Evolutionary conservation across 352 stramenopile species (phyloP), one percentile per base, ranked within the genome.

Genomic region (Globisporangium yorkense): DNA sequence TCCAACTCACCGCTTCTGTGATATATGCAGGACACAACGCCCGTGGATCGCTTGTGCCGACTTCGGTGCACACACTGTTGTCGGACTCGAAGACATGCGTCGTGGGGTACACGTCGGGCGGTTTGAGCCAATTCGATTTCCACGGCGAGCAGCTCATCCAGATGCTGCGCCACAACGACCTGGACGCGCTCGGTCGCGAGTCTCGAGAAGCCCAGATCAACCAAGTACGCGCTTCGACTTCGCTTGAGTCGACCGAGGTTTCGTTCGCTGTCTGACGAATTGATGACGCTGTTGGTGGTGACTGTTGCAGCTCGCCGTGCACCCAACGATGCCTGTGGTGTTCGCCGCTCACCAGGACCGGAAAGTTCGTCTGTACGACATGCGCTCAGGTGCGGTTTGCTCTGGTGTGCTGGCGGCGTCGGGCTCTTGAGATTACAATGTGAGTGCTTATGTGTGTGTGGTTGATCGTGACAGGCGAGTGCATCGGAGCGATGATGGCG

Each of bases 281-380:
- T 27, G 24, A 27, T 27, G 24, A 27, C 24, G 24, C 24, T 37
- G 10, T 29, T 15, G 27, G 54, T 12, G 50, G 5, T 27, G 43
- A 5, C n/a, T 35, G 24, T 16, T 49, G 24, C 18, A 49, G 77
- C 51, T 89, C 39, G 65, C 74, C 31, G 74, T 87, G 15, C 86
- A 95, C 55, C 86, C 86, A 8, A 93, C 80, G 5, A 92, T 95
- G 83, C 86, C 86, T 5, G 61, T 95, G 12, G 79, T 81, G 43
- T 80, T 95, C 62, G 85, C 78, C 49, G 86, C 80, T 6, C 86
- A 95, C 48, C 80, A 90, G 62, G 86, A 95, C 59, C 65, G 72
- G 29, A 91, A 91, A 64, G 84, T 95, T 47, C 80, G 86, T 29
- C 76, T 95, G 71, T 95, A 94, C 61, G 86, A 95, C 67, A 81